A percentile compares a stretch with the other conserved stretches of the same genome.
phyloP scores from a whole-genome alignment of 257 asterid species.

The Leonotis leonurus region DNA sequence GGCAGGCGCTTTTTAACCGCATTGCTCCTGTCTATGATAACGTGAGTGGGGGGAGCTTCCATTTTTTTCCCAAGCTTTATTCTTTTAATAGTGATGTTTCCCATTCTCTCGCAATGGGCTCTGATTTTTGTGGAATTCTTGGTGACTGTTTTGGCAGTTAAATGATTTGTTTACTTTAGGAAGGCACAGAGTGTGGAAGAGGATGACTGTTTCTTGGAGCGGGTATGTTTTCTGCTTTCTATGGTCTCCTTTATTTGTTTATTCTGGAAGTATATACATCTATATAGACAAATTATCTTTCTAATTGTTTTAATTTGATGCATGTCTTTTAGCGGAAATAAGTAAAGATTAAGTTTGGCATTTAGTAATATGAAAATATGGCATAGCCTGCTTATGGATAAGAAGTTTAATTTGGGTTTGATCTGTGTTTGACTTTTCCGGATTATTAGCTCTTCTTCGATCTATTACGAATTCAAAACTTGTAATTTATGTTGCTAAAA shows the following conservation, averaged over 20 bases:
- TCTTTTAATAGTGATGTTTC: background rate
- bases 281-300: background rate
- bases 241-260: background rate
- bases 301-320: background rate
- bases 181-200: conserved; percentile 76
- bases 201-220: conserved; percentile 89
- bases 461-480: background rate
- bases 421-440: background rate
- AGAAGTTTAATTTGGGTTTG: background rate
- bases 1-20: conserved; percentile 69
- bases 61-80: background rate
- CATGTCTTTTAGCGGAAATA: background rate
- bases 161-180: conserved; percentile 74
- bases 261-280: background rate
- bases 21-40: conserved; percentile 87
- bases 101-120: background rate
- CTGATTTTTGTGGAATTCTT: background rate
- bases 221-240: conserved; percentile 39
- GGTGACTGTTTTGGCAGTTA: conserved; percentile 34
- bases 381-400: background rate
- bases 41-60: conserved; percentile 39
- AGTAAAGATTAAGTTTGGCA: background rate
- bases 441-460: background rate
- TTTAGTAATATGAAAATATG: background rate
- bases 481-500: background rate